Evolutionary conservation across 306 rosid species (phyloP), one percentile per base, ranked within the genome.

Genomic region (Gastrolobium bilobum): DNA sequence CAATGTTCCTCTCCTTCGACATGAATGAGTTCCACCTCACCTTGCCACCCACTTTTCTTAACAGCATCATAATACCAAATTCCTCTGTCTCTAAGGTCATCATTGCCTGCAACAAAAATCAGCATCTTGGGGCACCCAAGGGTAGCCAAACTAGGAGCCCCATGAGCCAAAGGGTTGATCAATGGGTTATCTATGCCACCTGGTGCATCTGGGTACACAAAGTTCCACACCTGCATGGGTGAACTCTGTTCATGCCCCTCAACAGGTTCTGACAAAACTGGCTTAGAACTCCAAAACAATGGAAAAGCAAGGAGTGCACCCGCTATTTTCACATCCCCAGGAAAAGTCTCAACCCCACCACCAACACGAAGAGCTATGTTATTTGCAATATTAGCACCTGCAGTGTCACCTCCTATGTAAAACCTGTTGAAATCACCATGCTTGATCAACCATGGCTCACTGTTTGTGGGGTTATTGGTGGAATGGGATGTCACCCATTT

Each of bases 21-120:
- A 42, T 74, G 66, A 51, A 84, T 10, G 6, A 88, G 76, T 20
- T 84, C 88, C 38, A 76, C 72, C 1, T 84, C 84, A 43, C 90
- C 92, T 20, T 78, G 0, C 92, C 87, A 84, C 38, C 81, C 90
- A 82, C 90, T 84, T 13, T 82, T 20, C 81, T 74, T 84, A 68
- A 89, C 50, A 7, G 71, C 79, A 5, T 84, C 82, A 33, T 34
- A 84, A 62, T 80, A 89, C 80, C 47, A 80, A 70, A 86, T 20
- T n/a, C 84, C 90, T 80, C 84, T 74, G 10, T 87, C 90, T 62
- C 83, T 85, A 0, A 90, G 66, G 3, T 40, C 63, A 82, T 88
- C 92, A 13, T 85, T 80, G 0, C 80, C 89, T 5, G 85, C 78
- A 31, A 87, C 89, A 68, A 38, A 63, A 13, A 88, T 61, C 35